A percentile compares a stretch with the other conserved stretches of the same genome.
Evolutionary conservation across 1,284 basidiomycete genomes (phyloP).

Genomic region (Ceratobasidium sp.): DNA sequence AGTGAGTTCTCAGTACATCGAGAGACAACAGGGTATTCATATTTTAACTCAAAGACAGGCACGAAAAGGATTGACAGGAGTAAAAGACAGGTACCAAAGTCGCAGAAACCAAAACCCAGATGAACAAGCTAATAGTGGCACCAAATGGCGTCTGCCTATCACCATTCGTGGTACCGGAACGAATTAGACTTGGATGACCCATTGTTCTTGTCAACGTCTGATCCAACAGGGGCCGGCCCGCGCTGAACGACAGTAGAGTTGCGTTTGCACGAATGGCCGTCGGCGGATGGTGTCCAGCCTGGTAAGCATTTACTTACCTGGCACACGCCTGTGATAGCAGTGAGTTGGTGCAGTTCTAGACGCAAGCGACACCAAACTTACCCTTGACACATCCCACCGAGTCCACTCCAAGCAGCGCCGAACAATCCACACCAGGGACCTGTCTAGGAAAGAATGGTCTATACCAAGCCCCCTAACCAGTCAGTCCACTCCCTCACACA

Average conservation of each 20-base stretch:
- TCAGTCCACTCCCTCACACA: not conserved
- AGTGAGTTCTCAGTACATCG: too few relatives aligned
- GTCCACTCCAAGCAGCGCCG: constrained; percentile 15
- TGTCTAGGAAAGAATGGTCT: constrained; percentile 28
- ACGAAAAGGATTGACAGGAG: not conserved
- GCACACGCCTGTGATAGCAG: constrained; percentile 6
- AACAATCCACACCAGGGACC: constrained; percentile 23
- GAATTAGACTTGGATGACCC: not conserved
- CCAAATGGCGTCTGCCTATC: not conserved
- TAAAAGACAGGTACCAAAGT: not conserved
- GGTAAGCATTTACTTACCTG: not conserved
- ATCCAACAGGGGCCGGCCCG: not conserved
- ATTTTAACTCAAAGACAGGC: constrained; percentile 1
- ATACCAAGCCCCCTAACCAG: not conserved
- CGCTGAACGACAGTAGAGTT: not conserved
- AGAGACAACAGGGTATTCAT: not conserved
- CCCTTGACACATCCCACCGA: constrained; percentile 9
- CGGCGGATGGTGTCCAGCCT: constrained; percentile 1
- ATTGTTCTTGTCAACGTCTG: not conserved
- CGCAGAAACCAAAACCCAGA: not conserved
- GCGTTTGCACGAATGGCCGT: constrained; percentile 18
- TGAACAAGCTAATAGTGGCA: not conserved
- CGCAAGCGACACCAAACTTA: not conserved
- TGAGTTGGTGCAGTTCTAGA: not conserved
- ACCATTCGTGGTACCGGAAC: not conserved